phyloP scores from a whole-genome alignment of 1,139 yeast species.

The Yamadazyma jaroonii region DNA sequence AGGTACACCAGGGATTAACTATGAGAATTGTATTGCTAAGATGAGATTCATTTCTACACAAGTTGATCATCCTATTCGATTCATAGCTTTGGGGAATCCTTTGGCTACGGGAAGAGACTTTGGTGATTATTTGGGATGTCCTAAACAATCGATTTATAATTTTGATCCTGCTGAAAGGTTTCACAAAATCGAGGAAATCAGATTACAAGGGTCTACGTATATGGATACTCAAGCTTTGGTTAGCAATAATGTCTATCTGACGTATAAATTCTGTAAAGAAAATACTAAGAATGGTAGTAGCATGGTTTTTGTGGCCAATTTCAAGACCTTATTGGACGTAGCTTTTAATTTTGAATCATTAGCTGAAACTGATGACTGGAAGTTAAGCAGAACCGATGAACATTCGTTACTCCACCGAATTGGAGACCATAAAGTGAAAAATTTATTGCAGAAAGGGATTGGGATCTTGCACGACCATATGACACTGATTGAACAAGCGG shows the following conservation, averaged over 20 bases:
- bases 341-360: constrained; percentile 42
- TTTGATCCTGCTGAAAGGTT: constrained; percentile 64
- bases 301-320: constrained; percentile 55
- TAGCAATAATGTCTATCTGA: constrained; percentile 23
- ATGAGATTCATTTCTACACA: constrained; percentile 69
- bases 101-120: constrained; percentile 74
- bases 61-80: constrained; percentile 50
- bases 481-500: constrained; percentile 49
- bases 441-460: constrained; percentile 57
- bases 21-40: constrained; percentile 71
- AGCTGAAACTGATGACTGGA: constrained; percentile 28
- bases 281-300: constrained; percentile 26
- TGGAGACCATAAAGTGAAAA: constrained; percentile 44
- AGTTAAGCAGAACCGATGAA: constrained; percentile 33
- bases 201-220: constrained; percentile 35
- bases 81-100: constrained; percentile 67
- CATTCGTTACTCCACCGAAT: constrained; percentile 42
- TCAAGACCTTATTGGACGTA: constrained; percentile 55
- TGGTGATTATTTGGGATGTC: constrained; percentile 84
- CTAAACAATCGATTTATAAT: constrained; percentile 57
- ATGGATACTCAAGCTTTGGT: constrained; percentile 10
- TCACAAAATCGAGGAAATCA: constrained; percentile 54
- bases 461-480: constrained; percentile 64
- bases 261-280: constrained; percentile 33
- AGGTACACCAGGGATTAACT: constrained; percentile 55